Base-by-base conservation (phyloP, 176 grass and related monocot species). In the Thalia dealbata region DNA sequence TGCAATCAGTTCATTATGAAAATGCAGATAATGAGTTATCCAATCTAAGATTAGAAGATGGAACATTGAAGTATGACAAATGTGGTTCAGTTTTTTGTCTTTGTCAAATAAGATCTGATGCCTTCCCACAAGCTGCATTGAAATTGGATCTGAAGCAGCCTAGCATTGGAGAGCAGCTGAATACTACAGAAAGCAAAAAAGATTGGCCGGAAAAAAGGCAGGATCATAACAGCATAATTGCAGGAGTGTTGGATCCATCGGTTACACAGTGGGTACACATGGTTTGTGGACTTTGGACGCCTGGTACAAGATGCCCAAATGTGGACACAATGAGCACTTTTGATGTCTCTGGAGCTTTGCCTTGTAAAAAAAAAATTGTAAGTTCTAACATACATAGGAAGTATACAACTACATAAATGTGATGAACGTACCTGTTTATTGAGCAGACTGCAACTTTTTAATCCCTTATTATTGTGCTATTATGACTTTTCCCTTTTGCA, bases 251-350 rank as follows among this genome's bases (percentile, higher is more conserved):
- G 78, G 75, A 79, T 71, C 72, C 18, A 70, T 63, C 61, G 26
- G 72, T 54, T 63, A 79, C 52, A 50, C 87, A 88, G 64, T 97
- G 93, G 93, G 79, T 97, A 79, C 93, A 97, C 75, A 78, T 97
- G 83, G 93, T 97, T 78, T 97, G 93, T 84, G 85, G 87, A 32
- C 78, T 97, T 6, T 97, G 93, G 93, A 97, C 89, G 45, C 93
- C 93, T 75, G 86, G 89, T 75, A 92, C 93, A 71, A 78, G 88
- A 82, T 97, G 89, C 65, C 93, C 93, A 70, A 97, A 97, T 86
- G 79, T 82, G 14, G 73, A 75, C 73, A 97, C 93, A 69, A 97
- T 97, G 93, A 85, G 75, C 50, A 76, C 85, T 79, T 97, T 97
- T 72, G 93, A 92, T 81, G 61, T 97, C 24, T 97, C 89, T 14